Evolutionary conservation across 2,329 filamentous ascomycete species (phyloP), one percentile per base, ranked within the genome.

Genomic region (Bipolaris victoriae): DNA sequence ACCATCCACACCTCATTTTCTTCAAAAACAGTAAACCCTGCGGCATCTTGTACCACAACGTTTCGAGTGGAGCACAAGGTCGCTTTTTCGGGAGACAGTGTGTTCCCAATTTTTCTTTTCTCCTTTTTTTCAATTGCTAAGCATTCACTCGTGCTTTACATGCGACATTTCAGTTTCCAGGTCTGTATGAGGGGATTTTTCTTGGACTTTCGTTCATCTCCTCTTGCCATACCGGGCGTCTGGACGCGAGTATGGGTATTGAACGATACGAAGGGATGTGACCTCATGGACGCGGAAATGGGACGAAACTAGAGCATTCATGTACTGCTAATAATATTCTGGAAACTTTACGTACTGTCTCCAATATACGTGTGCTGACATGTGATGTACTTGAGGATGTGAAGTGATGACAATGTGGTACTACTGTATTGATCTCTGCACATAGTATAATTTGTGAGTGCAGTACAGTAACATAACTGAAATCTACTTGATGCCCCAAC

Each of bases 11-110:
- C 59, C 36, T 57, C 47, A 59, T 49, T 60, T 50, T 41, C 52
- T 52, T 60, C 39, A 53, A 55, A 44, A 67, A 60, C 60, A 64
- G 57, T 57, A 61, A 57, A 67, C 58, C 54, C 51, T 58, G 61
- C 64, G 58, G 46, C 63, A 49, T 63, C 50, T 57, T 66, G 66
- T 63, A 58, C 60, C 63, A 67, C 66, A 68, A 67, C 65, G 61
- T 43, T 66, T 63, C 52, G 60, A 63, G 66, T 65, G 62, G 63
- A 36, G 37, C 51, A 58, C 62, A 66, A 47, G 52, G 63, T 50
- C 54, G 60, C 58, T 61, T 64, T 62, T 58, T 48, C 56, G 57
- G 55, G 60, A 59, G 60, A 53, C 58, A 63, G 55, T 63, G 58
- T 55, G 52, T 49, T 62, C 60, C 55, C 56, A 24, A 29, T 44